Base-by-base conservation (phyloP, 805 yeast species). In the Candida ulmi region DNA sequence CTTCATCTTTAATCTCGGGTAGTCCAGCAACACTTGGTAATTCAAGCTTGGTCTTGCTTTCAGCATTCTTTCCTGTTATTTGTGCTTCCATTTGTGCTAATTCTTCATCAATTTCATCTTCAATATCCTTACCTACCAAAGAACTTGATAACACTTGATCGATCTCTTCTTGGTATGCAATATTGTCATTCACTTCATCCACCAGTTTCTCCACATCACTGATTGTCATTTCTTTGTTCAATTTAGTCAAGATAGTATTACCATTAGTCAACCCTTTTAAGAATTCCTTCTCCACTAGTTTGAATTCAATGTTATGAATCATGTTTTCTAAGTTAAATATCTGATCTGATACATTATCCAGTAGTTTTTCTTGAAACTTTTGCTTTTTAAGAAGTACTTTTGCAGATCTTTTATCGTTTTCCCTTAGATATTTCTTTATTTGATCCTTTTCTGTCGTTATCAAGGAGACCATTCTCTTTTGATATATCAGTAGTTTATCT, bases 181-280 rank as follows among this genome's bases (percentile, higher is more conserved):
- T 69, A 36, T 91, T 95, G 17, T 87, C 96, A 35, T 83, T 86
- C 17, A 85, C 73, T 37, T 86, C 90, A 58, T 90, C 96, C 74
- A 91, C 64, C 3, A 91, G 69, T 52, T 71, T 73, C 48, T 90
- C 96, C n/a, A 88, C 83, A 50, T 76, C 76, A 25, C 84, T 90
- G 15, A 85, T 55, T 27, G 76, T 78, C 76, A 90, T 76, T 51
- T 91, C 96, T 35, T 66, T 64, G 58, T 93, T 93, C 43, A 93
- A 68, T 49, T 76, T 78, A 47, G 74, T 80, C 49, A 93, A 71
- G 11, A 87, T 86, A 37, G 71, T 63, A 54, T 84, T 88, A 18
- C 99, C 98, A 47, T 83, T 80, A 49, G 80, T 71, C 24, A 93
- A 65, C 0, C 97, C 96, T 42, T 73, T 74, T 4, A 90, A 49